Evolutionary conservation across 768 basidiomycete species (phyloP).

Genomic region (Amylocystis lapponica): DNA sequence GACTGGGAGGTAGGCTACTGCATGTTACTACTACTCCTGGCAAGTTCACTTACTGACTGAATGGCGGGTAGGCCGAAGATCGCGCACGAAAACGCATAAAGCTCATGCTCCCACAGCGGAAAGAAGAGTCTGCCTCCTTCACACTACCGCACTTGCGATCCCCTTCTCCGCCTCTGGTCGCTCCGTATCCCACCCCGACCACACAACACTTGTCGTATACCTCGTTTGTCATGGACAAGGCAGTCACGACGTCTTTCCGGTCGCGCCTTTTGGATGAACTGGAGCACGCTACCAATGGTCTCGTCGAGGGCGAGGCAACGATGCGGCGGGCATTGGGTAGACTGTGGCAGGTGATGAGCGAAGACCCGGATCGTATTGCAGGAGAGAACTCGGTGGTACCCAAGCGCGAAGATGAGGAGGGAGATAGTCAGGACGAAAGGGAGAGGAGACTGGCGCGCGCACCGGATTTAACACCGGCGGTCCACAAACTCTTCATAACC

Average conservation of each 20-base stretch:
- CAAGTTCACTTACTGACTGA: slow-evolving; percentile 5
- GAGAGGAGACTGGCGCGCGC: slow-evolving; percentile 47
- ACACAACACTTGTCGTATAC: slow-evolving; percentile 70
- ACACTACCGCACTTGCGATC: slow-evolving; percentile 70
- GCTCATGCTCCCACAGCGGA: slow-evolving; percentile 45
- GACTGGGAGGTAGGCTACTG: slow-evolving; percentile 67
- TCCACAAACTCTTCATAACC: slow-evolving; percentile 63
- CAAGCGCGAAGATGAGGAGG: slow-evolving; percentile 63
- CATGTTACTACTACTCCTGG: neutral
- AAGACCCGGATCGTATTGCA: slow-evolving; percentile 46
- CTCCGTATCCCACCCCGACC: slow-evolving; percentile 69
- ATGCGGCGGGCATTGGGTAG: slow-evolving; percentile 71
- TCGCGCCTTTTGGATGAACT: slow-evolving; percentile 73
- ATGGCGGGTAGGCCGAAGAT: slow-evolving; percentile 59
- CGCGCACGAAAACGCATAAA: slow-evolving; percentile 78
- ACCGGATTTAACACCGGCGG: slow-evolving; percentile 59
- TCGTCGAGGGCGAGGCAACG: slow-evolving; percentile 77
- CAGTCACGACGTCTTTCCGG: slow-evolving; percentile 80
- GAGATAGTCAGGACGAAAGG: slow-evolving; percentile 30
- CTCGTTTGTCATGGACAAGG: slow-evolving; percentile 82
- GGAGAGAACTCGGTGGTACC: slow-evolving; percentile 43
- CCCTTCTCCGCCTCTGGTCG: slow-evolving; percentile 70
- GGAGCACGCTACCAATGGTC: slow-evolving; percentile 73
- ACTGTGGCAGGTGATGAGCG: slow-evolving; percentile 77
- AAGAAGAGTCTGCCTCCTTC: slow-evolving; percentile 67